Evolutionary conservation across 2,329 filamentous ascomycete species (phyloP).

Genomic region (Apiospora phragmitis): DNA sequence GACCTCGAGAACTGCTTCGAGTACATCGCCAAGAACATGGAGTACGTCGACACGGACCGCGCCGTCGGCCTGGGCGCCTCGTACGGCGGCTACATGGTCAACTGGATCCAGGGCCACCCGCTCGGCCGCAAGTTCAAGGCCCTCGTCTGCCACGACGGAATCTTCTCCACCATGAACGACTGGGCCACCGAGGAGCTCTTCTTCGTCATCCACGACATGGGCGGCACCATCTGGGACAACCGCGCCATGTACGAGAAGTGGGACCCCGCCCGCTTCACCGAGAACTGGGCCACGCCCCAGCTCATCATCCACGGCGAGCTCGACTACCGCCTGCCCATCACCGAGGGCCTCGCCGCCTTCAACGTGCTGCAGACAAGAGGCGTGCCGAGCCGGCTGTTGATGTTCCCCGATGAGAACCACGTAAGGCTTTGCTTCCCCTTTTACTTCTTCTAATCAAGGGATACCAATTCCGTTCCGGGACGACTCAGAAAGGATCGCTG

Average conservation of each 20-base stretch:
- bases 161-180: conserved; percentile 70
- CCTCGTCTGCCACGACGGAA: conserved; percentile 84
- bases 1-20: conserved; percentile 81
- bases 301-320: conserved; percentile 86
- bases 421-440: conserved; percentile 32
- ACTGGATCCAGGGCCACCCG: conserved; percentile 88
- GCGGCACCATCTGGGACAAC: conserved; percentile 61
- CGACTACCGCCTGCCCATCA: conserved; percentile 84
- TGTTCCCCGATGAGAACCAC: conserved; percentile 76
- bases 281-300: conserved; percentile 83
- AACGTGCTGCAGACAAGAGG: conserved; percentile 78
- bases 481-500: neutral
- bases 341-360: conserved; percentile 82
- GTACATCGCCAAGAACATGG: conserved; percentile 65
- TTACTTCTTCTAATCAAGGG: conserved; percentile 52
- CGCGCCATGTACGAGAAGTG: conserved; percentile 66
- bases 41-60: conserved; percentile 67
- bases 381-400: conserved; percentile 75
- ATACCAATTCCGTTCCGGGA: neutral
- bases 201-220: conserved; percentile 69
- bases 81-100: conserved; percentile 77
- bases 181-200: conserved; percentile 69
- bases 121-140: conserved; percentile 85
- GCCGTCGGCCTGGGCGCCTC: conserved; percentile 75
- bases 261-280: conserved; percentile 64